Conservation (phyloP, 345 rosid species). For the Rhizophora apiculata region DNA sequence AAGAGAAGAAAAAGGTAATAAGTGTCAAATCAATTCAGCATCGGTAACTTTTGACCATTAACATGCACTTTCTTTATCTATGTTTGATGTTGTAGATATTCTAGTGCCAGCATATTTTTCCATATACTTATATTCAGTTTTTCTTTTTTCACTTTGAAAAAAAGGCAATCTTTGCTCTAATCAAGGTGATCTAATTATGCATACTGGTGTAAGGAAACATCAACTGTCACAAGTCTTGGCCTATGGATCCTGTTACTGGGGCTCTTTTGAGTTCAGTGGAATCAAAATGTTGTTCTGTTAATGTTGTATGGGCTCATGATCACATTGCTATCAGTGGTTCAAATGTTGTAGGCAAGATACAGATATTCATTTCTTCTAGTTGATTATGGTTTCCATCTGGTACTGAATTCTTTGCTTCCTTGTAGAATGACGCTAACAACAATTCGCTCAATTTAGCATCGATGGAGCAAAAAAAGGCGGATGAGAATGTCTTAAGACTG, state of each 20-base stretch:
- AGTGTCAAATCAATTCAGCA: neutral
- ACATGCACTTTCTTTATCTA: too few relatives aligned
- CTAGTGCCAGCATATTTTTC: too few relatives aligned
- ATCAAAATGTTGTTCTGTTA: neutral
- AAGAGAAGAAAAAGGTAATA: slow-evolving; percentile 69
- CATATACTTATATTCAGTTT: too few relatives aligned
- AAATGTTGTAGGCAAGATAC: neutral
- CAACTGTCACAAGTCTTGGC: neutral
- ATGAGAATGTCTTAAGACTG: slow-evolving; percentile 68
- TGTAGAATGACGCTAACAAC: slow-evolving; percentile 56
- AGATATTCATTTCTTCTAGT: neutral
- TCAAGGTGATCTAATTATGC: too few relatives aligned
- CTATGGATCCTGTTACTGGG: neutral
- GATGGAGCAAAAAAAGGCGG: slow-evolving; percentile 71
- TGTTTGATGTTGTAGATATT: too few relatives aligned
- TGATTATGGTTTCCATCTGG: slow-evolving; percentile 13
- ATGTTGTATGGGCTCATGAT: neutral
- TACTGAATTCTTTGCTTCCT: slow-evolving; percentile 51
- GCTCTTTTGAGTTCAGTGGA: neutral
- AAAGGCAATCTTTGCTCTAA: too few relatives aligned
- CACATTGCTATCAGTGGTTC: neutral
- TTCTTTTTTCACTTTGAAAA: too few relatives aligned
- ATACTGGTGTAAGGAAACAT: neutral
- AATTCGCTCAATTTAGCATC: slow-evolving; percentile 77
- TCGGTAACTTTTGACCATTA: neutral